Evolutionary conservation across 495 filamentous ascomycete genomes (phyloP), one percentile per base, ranked within the genome.

Genomic region (Trichoderma reesei): DNA sequence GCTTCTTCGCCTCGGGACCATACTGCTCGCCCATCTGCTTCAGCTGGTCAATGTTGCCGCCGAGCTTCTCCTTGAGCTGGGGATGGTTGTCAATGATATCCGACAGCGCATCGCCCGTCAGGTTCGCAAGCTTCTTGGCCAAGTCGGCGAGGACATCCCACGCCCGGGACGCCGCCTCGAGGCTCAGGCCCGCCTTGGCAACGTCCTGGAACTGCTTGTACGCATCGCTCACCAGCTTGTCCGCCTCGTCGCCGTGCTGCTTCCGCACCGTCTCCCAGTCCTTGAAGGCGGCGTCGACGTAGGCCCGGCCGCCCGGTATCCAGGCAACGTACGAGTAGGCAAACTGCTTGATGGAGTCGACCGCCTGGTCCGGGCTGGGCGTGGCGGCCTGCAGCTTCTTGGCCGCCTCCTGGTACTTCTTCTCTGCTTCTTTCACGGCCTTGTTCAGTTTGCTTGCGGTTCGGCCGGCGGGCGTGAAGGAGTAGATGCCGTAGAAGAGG

Each of bases 1-100:
- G 78, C 76, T 88, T 85, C 76, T 86, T 86, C 0, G 85, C 86
- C 67, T 88, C 83, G 0, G 86, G 86, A 0, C 87, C 87, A 69
- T 85, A 85, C 31, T 81, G 69, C 37, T 87, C 79, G 37, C 82
- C 85, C 75, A 87, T 78, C 66, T 85, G 69, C 76, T 86, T 88
- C 51, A 89, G 70, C 70, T 86, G 78, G 41, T 86, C 77, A 41
- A 83, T 72, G 59, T 81, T 80, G 5, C 80, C 82, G n/a, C 86
- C 86, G 37, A 90, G 70, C 74, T 85, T 83, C 69, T 89, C 81
- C 75, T 87, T 86, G 11, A 89, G 66, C 67, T 85, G 67, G 1
- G 87, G 87, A 67, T 89, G 87, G 65, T 87, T 85, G 60, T 87
- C 76, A 41, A 88, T 69, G 38, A 89, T 79, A 61, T 88, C 78